Evolutionary conservation across 345 rosid species (phyloP).

Genomic region (Syzygium aromaticum): DNA sequence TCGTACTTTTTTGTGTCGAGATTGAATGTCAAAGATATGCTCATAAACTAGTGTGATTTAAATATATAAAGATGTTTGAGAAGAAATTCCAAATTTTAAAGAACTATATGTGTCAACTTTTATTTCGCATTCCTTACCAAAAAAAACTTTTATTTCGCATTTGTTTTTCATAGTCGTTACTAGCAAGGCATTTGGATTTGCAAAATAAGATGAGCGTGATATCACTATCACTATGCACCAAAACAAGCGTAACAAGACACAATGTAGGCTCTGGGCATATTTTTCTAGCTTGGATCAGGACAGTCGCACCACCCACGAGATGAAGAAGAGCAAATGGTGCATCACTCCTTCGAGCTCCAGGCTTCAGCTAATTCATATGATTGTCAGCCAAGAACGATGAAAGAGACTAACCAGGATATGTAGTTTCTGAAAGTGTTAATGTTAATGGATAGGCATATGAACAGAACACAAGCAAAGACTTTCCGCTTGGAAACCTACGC

Average conservation of each 20-base stretch:
- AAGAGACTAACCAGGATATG: not conserved
- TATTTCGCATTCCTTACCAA: not conserved
- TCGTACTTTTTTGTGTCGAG: not conserved
- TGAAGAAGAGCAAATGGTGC: not conserved
- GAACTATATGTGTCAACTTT: not conserved
- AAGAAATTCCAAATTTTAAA: not conserved
- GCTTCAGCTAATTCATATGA: not conserved
- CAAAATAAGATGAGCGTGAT: not conserved
- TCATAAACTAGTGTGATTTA: not conserved
- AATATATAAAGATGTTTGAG: not conserved
- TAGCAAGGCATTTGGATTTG: not conserved
- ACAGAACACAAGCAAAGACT: not conserved
- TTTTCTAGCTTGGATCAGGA: not conserved
- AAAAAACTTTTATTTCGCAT: not conserved
- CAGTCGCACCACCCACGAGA: not conserved
- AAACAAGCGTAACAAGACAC: not conserved
- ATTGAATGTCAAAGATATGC: not conserved
- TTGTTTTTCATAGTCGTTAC: not conserved
- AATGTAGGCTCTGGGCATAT: not conserved
- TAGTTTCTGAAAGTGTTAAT: not conserved
- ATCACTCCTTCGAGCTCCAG: not conserved
- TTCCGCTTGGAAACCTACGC: not conserved
- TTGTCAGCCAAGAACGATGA: not conserved
- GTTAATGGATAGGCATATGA: not conserved
- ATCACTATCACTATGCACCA: not conserved